phyloP scores from a whole-genome alignment of 768 basidiomycete genomes.

The Kwoniella newhampshirensis region DNA sequence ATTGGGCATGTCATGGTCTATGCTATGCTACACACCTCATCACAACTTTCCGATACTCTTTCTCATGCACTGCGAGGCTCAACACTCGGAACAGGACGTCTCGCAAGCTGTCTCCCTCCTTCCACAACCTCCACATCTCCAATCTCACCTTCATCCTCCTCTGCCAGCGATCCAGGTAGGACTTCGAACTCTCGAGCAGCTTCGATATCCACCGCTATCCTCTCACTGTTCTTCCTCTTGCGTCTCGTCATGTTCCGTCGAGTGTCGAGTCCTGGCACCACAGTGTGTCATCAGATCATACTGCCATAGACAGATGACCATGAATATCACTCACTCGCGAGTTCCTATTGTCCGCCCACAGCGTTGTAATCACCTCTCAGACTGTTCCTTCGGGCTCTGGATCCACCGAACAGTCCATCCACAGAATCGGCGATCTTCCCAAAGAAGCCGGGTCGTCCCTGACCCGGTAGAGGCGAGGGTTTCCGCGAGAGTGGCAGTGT shows the following conservation, averaged over 20 bases:
- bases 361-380: constrained; percentile 37
- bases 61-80: constrained; percentile 11
- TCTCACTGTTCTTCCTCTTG: constrained; percentile 1
- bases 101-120: constrained; percentile 2
- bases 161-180: constrained; percentile 16
- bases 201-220: constrained; percentile 20
- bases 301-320: not conserved
- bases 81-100: constrained; percentile 11
- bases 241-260: constrained; percentile 9
- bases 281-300: constrained; percentile 2
- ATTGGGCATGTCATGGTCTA: not conserved
- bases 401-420: constrained; percentile 18
- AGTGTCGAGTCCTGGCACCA: constrained; percentile 28
- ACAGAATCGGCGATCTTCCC: constrained; percentile 10
- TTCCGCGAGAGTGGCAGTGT: constrained; percentile 38
- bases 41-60: not conserved
- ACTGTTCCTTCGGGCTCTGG: constrained; percentile 17
- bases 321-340: constrained; percentile 42
- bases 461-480: constrained; percentile 24
- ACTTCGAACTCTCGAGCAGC: constrained; percentile 34
- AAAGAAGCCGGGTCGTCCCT: constrained; percentile 3
- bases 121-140: constrained; percentile 10
- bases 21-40: constrained; percentile 9
- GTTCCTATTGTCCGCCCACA: constrained; percentile 48
- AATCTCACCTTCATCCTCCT: constrained; percentile 9